Evolutionary conservation across 495 filamentous ascomycete species (phyloP).

Genomic region (Opeltia flavorubescens): DNA sequence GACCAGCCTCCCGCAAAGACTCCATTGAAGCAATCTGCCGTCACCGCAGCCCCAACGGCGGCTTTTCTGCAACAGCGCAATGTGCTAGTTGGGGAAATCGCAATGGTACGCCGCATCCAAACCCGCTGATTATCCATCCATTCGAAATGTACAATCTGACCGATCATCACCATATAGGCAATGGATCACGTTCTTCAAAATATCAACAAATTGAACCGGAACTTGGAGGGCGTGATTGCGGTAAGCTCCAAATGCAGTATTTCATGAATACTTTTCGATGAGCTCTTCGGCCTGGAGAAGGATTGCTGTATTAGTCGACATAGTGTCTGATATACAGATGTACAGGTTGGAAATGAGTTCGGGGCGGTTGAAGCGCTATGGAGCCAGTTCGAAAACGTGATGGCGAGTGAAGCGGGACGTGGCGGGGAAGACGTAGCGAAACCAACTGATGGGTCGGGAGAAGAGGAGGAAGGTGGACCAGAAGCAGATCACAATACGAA

Average conservation of each 20-base stretch:
- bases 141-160: not conserved
- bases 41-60: conserved; percentile 9
- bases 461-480: conserved; percentile 19
- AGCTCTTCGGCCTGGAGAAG: no score
- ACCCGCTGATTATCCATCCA: not conserved
- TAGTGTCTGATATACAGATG: no score
- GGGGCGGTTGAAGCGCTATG: conserved; percentile 90
- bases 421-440: conserved; percentile 19
- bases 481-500: conserved; percentile 12
- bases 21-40: conserved; percentile 3
- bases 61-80: conserved; percentile 73
- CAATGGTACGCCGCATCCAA: conserved; percentile 37
- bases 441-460: conserved; percentile 17
- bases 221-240: conserved; percentile 80
- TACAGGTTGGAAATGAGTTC: conserved; percentile 91
- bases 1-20: not conserved
- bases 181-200: conserved; percentile 92
- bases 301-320: no score
- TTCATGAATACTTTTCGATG: not conserved
- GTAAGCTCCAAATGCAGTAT: conserved; percentile 40
- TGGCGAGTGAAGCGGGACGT: conserved; percentile 52
- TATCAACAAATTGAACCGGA: conserved; percentile 89
- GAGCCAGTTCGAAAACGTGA: conserved; percentile 94
- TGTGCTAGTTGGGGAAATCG: conserved; percentile 63
- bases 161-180: conserved; percentile 33